A percentile compares a stretch with the other conserved stretches of the same genome.
Evolutionary conservation across 2,329 filamentous ascomycete species (phyloP).

Genomic region (Elsinoe fawcettii): DNA sequence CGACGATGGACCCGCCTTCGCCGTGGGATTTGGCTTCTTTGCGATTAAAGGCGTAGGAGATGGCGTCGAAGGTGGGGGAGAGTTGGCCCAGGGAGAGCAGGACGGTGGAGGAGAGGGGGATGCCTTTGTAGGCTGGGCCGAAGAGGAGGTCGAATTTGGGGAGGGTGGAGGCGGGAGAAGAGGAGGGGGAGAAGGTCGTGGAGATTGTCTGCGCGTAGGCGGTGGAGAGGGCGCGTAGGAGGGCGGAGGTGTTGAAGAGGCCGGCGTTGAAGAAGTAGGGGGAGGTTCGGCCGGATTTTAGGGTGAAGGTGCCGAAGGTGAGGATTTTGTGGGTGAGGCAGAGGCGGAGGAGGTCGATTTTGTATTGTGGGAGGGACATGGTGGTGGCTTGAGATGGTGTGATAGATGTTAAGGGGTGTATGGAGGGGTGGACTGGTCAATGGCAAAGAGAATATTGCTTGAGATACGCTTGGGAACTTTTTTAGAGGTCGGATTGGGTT

Average conservation of each 20-base stretch:
- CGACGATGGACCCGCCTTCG: slow-evolving; percentile 88
- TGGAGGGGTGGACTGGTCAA: too few relatives aligned
- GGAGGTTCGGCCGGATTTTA: slow-evolving; percentile 85
- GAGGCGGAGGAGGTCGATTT: slow-evolving; percentile 63
- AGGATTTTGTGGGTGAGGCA: slow-evolving; percentile 62
- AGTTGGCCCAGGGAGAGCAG: slow-evolving; percentile 68
- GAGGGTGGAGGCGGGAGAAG: slow-evolving; percentile 31
- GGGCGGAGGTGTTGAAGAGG: slow-evolving; percentile 72
- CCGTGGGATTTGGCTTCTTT: slow-evolving; percentile 96
- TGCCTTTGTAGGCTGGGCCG: slow-evolving; percentile 93
- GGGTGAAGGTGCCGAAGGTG: slow-evolving; percentile 74
- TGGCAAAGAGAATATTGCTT: too few relatives aligned
- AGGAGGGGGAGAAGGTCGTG: slow-evolving; percentile 32
- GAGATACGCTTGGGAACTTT: neutral
- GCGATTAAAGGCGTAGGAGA: slow-evolving; percentile 86
- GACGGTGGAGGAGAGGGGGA: slow-evolving; percentile 75
- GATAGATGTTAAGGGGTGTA: neutral
- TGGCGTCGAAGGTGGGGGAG: slow-evolving; percentile 54
- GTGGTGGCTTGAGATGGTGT: slow-evolving; percentile 9
- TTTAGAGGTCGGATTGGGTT: neutral
- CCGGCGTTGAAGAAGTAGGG: slow-evolving; percentile 99
- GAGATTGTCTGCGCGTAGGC: slow-evolving; percentile 65
- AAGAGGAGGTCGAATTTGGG: slow-evolving; percentile 68
- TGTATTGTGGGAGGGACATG: slow-evolving; percentile 46
- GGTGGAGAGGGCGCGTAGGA: slow-evolving; percentile 67